Evolutionary conservation across 768 basidiomycete genomes (phyloP), one percentile per base, ranked within the genome.

Genomic region (Wakefieldia striispora): DNA sequence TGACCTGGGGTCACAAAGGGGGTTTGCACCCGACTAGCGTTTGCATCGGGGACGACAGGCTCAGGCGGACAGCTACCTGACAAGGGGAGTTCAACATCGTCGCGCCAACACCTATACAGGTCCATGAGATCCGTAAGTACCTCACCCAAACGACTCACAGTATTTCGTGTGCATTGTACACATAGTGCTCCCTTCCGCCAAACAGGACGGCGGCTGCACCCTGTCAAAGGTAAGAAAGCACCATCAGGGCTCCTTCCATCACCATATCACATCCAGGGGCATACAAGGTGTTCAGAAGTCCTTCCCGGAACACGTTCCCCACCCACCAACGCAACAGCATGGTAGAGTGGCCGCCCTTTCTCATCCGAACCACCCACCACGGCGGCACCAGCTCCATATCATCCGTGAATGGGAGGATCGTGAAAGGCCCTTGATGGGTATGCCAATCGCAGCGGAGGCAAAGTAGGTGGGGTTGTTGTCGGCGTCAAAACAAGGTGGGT

Each of bases 401-500:
- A 11, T 44, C 27, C 27, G 43, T 53, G 38, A 49, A 49, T n/a
- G 43, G 47, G 20, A 53, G 47, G 38, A 53, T 16, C 12, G 42
- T 49, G 21, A 53, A 23, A 2, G 43, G 26, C 9, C 51, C 51
- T 40, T 17, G 10, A 17, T 49, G 47, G 16, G n/a, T 20, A 12
- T 24, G 39, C 29, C 29, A 31, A 31, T 4, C 2, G 11, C 29
- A 31, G 29, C 29, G 29, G 45, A 39, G 10, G 24, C 39, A 36
- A 53, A 53, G 34, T 36, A 49, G 31, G 44, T 21, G 7, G 45
- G 33, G 10, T 49, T 41, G 21, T 49, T 12, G 11, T 53, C 34
- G 7, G 33, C 26, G 27, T 53, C 51, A 14, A 40, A 49, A 20
- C 47, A 53, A 26, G 51, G 43, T 8, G 51, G 51, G 26, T 48